Percentiles rank a stretch among this genome's conserved stretches.
phyloP scores from a whole-genome alignment of 2,329 filamentous ascomycete genomes.

The Pseudogymnoascus verrucosus region DNA sequence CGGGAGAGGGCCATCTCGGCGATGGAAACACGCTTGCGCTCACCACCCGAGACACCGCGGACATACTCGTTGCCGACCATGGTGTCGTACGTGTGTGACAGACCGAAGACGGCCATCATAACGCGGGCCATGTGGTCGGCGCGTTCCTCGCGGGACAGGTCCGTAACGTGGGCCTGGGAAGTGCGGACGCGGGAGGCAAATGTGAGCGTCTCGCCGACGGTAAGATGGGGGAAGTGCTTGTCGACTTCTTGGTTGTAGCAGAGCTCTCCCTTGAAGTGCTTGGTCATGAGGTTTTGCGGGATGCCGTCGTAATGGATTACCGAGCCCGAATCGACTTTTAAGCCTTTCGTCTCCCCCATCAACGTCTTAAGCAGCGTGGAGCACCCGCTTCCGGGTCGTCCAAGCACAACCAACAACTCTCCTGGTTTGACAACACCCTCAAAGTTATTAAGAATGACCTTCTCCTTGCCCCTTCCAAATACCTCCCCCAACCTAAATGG shows the following conservation, averaged over 20 bases:
- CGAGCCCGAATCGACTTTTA: slow-evolving; percentile 44
- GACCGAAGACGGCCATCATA: slow-evolving; percentile 63
- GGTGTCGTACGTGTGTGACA: slow-evolving; percentile 63
- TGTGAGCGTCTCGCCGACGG: slow-evolving; percentile 64
- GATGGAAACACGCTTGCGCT: slow-evolving; percentile 73
- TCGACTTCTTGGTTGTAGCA: slow-evolving; percentile 72
- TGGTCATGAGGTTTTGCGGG: slow-evolving; percentile 41
- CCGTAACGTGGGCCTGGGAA: slow-evolving; percentile 50
- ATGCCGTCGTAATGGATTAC: slow-evolving; percentile 55
- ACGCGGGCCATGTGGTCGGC: slow-evolving; percentile 38
- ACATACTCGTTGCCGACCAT: slow-evolving; percentile 70
- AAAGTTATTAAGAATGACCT: slow-evolving; percentile 55
- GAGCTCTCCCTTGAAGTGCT: slow-evolving; percentile 56
- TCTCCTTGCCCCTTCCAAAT: slow-evolving; percentile 43
- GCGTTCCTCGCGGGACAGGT: slow-evolving; percentile 50
- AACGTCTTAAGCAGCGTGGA: slow-evolving; percentile 56
- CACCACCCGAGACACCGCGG: slow-evolving; percentile 60
- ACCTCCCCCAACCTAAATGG: slow-evolving; percentile 51
- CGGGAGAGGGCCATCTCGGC: slow-evolving; percentile 60
- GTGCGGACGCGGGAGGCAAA: slow-evolving; percentile 65
- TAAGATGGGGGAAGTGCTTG: slow-evolving; percentile 68
- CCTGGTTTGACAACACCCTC: slow-evolving; percentile 56
- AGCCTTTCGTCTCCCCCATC: slow-evolving; percentile 49
- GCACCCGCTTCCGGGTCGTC: slow-evolving; percentile 57
- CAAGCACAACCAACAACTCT: slow-evolving; percentile 62